A percentile compares a stretch with the other conserved stretches of the same genome.
phyloP scores from a whole-genome alignment of 306 rosid genomes.

The Medicago ruthenica region DNA sequence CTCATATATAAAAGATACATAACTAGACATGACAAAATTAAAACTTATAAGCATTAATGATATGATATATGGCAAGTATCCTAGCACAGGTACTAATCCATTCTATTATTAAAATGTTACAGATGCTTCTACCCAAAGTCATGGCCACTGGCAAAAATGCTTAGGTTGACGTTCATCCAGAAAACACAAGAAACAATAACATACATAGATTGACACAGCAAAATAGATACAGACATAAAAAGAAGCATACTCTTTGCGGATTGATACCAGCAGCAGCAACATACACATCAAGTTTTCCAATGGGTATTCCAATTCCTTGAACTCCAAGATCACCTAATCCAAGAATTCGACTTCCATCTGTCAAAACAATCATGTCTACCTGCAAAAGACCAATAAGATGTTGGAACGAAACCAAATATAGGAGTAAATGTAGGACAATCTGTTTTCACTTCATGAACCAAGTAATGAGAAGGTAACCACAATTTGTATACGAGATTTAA shows the following conservation, averaged over 20 bases:
- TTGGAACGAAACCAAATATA: slow-evolving; percentile 25
- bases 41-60: slow-evolving; percentile 22
- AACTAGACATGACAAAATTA: slow-evolving; percentile 27
- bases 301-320: slow-evolving; percentile 98
- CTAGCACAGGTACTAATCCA: slow-evolving; percentile 19
- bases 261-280: slow-evolving; percentile 99
- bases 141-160: slow-evolving; percentile 22
- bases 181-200: slow-evolving; percentile 14
- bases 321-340: slow-evolving; percentile 99
- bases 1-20: slow-evolving; percentile 4
- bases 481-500: neutral
- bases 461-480: slow-evolving; percentile 5
- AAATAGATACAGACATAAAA: slow-evolving; percentile 37
- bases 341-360: slow-evolving; percentile 99
- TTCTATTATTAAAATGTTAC: neutral
- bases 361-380: slow-evolving; percentile 99
- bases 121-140: too few relatives aligned
- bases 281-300: slow-evolving; percentile 96
- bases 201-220: slow-evolving; percentile 11
- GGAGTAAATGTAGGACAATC: slow-evolving; percentile 10
- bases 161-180: neutral
- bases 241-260: slow-evolving; percentile 82
- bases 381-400: slow-evolving; percentile 54
- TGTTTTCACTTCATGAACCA: slow-evolving; percentile 8
- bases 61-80: slow-evolving; percentile 28